These are phyloP conservation scores for Coniochaeta ligniaria DNA, from an alignment of 2,329 filamentous ascomycete species.

Conservation along the genomic window DNA sequence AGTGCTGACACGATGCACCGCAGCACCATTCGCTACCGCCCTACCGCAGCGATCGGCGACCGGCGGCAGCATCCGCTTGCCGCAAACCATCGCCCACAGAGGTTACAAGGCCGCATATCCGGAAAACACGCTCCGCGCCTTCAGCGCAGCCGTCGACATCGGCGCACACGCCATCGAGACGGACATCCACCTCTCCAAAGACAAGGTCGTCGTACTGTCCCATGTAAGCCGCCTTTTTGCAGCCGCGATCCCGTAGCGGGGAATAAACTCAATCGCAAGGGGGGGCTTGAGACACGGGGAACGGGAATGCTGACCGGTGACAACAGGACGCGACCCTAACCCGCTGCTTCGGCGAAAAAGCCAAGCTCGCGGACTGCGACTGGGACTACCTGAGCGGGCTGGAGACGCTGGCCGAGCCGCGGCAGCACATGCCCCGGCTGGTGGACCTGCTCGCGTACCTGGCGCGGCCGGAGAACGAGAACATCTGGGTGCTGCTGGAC, in stretches of 20 bases:
- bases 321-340: slow-evolving; percentile 65
- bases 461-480: slow-evolving; percentile 51
- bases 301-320: neutral
- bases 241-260: neutral
- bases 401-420: slow-evolving; percentile 59
- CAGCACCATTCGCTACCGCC: neutral
- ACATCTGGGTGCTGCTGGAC: slow-evolving; percentile 78
- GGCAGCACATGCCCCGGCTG: slow-evolving; percentile 66
- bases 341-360: slow-evolving; percentile 72
- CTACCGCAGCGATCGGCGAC: neutral
- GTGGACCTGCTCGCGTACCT: slow-evolving; percentile 69
- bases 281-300: neutral
- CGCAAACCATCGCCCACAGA: slow-evolving; percentile 71
- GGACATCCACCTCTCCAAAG: slow-evolving; percentile 75
- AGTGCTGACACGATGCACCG: neutral
- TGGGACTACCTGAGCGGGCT: slow-evolving; percentile 68
- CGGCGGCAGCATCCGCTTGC: slow-evolving; percentile 28
- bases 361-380: slow-evolving; percentile 66
- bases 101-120: slow-evolving; percentile 72
- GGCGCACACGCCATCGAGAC: slow-evolving; percentile 82
- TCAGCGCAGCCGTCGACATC: slow-evolving; percentile 63
- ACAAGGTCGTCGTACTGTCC: slow-evolving; percentile 78
- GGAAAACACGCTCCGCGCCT: slow-evolving; percentile 81
- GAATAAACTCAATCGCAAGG: neutral
- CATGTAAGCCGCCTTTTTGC: slow-evolving; percentile 53